A percentile compares a stretch with the other conserved stretches of the same genome.
Conservation (phyloP, 2,329 filamentous ascomycete genomes). For the Didymella glomerata region DNA sequence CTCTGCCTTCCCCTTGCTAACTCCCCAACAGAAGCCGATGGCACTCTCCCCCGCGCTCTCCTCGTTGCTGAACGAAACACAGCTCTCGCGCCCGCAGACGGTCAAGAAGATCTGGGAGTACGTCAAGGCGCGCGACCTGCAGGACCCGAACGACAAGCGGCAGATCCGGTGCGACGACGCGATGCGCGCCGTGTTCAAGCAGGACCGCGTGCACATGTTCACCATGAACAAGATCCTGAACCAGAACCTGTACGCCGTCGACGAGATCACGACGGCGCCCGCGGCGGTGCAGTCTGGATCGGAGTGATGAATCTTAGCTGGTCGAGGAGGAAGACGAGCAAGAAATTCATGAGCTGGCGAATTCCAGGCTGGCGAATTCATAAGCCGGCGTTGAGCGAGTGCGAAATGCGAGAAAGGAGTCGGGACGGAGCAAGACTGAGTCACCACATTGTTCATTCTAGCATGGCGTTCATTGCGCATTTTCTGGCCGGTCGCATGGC, state of each 20-base stretch:
- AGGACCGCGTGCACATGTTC: constrained; percentile 95
- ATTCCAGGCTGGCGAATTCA: too few species aligned
- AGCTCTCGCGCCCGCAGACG: constrained; percentile 92
- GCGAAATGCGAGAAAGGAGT: too few species aligned
- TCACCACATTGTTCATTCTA: constrained; percentile 13
- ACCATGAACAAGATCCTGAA: constrained; percentile 98
- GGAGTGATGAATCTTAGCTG: too few species aligned
- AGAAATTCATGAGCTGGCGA: too few species aligned
- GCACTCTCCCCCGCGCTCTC: constrained; percentile 74
- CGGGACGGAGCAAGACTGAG: constrained; percentile 1
- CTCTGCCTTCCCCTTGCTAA: background rate
- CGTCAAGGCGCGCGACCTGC: constrained; percentile 86
- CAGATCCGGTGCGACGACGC: constrained; percentile 92
- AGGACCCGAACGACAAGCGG: constrained; percentile 89
- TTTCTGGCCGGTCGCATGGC: constrained; percentile 17
- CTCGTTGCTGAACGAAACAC: constrained; percentile 73
- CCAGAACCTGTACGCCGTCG: constrained; percentile 85
- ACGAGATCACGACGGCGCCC: constrained; percentile 60
- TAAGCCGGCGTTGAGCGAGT: background rate
- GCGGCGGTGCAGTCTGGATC: background rate
- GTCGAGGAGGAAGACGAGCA: too few species aligned
- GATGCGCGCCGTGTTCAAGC: constrained; percentile 92
- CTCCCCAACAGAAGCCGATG: constrained; percentile 69
- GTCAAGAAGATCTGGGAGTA: constrained; percentile 98
- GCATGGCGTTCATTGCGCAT: constrained; percentile 22